Evolutionary conservation across 2,329 filamentous ascomycete species (phyloP), one percentile per base, ranked within the genome.

Genomic region (Bipolaris cookei): DNA sequence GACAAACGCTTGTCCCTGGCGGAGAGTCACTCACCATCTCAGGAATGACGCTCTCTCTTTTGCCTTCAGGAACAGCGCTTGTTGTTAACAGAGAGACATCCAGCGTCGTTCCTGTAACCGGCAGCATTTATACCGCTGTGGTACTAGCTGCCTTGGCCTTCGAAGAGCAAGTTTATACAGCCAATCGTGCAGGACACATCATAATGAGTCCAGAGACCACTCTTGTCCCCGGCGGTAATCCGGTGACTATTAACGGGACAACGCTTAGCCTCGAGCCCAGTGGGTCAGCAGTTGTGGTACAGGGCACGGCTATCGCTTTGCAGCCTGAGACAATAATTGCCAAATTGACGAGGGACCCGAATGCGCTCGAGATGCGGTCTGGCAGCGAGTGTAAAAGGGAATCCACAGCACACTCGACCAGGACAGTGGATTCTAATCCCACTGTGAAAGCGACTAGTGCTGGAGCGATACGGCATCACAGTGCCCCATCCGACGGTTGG

Each of bases 181-280:
- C 77, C 3, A 79, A 81, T 58, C 74, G 77, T 11, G 77, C 77
- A 3, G 79, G 78, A 5, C 77, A 79, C 48, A 81, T 78, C 67
- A 69, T 71, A 23, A 66, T 82, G 13, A 72, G 63, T 5, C 70
- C 71, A 0, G 78, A 75, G n/a, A 64, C 69, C 14, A 76, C 72
- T 4, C 64, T 77, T 14, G 69, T 71, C 3, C 70, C 74, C 10
- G 76, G 80, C 14, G 79, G 78, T 1, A 60, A 65, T 21, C 62
- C 69, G 10, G 71, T 77, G 11, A 74, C 67, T 1, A 58, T 76
- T 2, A 61, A 67, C n/a, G 75, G 75, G 3, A 72, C 65, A 3
- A 69, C 66, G 3, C 43, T 77, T 7, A 75, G 74, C 45, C 63
- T 77, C 8, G 63, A 60, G n/a, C 56, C 68, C 18, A 58, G 60